phyloP scores from a whole-genome alignment of 352 stramenopile genomes.

The Pilasporangium apinafurcum region DNA sequence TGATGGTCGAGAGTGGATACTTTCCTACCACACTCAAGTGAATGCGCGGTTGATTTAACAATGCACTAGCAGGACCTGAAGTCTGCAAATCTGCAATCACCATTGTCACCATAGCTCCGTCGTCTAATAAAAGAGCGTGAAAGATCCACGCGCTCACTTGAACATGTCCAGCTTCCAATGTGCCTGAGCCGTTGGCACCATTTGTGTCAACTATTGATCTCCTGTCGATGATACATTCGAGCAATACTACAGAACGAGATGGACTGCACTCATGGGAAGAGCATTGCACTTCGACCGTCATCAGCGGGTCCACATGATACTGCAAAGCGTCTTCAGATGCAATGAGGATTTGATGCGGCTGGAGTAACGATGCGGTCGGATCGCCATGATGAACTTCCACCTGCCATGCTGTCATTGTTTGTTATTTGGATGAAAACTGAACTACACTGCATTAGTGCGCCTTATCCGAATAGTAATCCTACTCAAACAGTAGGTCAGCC shows the following conservation, averaged over 20 bases:
- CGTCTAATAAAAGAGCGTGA: conserved; percentile 13
- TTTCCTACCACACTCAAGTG: conserved; percentile 29
- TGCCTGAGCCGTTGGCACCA: too few species aligned
- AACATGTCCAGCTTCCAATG: conserved; percentile 15
- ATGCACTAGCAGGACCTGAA: conserved; percentile 2
- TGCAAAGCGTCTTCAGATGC: conserved; percentile 18
- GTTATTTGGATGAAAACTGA: too few species aligned
- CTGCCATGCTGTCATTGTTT: too few species aligned
- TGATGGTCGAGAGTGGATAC: conserved; percentile 10
- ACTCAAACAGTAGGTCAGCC: too few species aligned
- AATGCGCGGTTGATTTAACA: too few species aligned
- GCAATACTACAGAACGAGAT: conserved; percentile 7
- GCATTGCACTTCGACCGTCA: conserved; percentile 8
- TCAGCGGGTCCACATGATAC: conserved; percentile 11
- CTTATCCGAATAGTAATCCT: too few species aligned
- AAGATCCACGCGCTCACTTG: conserved; percentile 53
- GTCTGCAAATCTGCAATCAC: conserved; percentile 7
- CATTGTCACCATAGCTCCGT: neutral
- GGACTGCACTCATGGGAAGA: neutral
- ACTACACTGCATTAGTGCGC: too few species aligned
- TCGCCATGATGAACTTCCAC: too few species aligned
- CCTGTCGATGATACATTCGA: conserved; percentile 31
- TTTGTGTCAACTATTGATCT: neutral
- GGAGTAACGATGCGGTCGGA: conserved; percentile 17
- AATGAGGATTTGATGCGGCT: conserved; percentile 45